Base-by-base conservation (phyloP, 1,139 yeast genomes). In the Meyerozyma carpophila region DNA sequence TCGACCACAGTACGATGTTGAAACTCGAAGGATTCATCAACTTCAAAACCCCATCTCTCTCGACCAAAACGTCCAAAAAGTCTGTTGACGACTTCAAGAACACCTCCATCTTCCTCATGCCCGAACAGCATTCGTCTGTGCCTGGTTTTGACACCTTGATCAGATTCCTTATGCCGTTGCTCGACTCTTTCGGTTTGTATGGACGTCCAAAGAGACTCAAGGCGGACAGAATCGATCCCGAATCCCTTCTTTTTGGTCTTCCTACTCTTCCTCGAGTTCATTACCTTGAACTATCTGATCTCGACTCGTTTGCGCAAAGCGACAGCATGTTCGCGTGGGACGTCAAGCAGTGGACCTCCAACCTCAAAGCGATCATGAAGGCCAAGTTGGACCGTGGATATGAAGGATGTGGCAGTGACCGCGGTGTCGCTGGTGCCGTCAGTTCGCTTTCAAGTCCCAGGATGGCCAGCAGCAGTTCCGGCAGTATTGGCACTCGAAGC, bases 101-200 rank as follows among this genome's bases (percentile, higher is more conserved):
- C 43, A 84, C 96, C 1, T 79, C 90, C n/a, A 81, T 93, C 32
- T 91, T 91, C 59, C 68, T 93, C 51, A 91, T 93, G 97, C 97
- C 98, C 5, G 97, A 93, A 59, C 85, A 79, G 56, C 98, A 90
- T 62, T 84, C 91, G 32, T 83, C 96, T 10, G 96, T 93, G 36
- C 94, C 94, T 1, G 97, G 98, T 6, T 91, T 84, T 62, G 98
- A 93, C 62, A 91, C 98, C 1, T 75, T 91, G 55, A 91, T 93
- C 47, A 73, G 98, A 50, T 90, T 89, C 58, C 67, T 93, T 55
- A 75, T 93, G 5, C 98, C 98, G 0, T 68, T 88, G 21, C 71
- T 89, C 66, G 96, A 93, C 59, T 79, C 95, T 1, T 93, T 90
- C 66, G 83, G 83, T 37, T 73, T 93, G 39, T 93, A 93, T 57